Conservation (phyloP, 2,329 filamentous ascomycete genomes). For the Malbranchea cinnamomea region DNA sequence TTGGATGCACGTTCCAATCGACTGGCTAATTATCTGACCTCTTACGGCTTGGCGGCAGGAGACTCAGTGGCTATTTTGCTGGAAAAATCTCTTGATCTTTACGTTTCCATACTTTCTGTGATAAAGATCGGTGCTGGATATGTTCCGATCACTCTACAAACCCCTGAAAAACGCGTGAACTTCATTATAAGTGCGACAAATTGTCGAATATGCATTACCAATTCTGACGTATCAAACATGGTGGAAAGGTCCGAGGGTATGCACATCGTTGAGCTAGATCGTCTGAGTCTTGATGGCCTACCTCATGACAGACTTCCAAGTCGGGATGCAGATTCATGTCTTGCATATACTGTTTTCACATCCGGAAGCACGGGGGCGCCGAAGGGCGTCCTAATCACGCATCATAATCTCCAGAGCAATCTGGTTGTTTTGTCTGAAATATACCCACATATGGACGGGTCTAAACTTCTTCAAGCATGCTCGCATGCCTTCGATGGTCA, state of each 20-base stretch:
- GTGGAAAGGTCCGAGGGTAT: slow-evolving; percentile 1
- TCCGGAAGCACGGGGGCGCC: slow-evolving; percentile 69
- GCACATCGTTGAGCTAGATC: background rate
- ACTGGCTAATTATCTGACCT: slow-evolving; percentile 43
- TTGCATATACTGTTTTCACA: slow-evolving; percentile 70
- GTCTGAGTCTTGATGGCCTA: slow-evolving; percentile 5
- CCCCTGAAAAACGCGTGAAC: slow-evolving; percentile 45
- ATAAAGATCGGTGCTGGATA: slow-evolving; percentile 66
- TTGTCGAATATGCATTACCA: slow-evolving; percentile 33
- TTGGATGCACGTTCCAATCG: slow-evolving; percentile 51
- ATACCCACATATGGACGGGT: slow-evolving; percentile 43
- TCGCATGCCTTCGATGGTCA: slow-evolving; percentile 63
- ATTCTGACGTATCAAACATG: slow-evolving; percentile 5
- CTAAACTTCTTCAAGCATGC: slow-evolving; percentile 64
- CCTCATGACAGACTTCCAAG: background rate
- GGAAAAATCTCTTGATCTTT: slow-evolving; percentile 60
- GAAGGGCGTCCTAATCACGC: slow-evolving; percentile 66
- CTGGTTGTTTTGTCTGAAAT: slow-evolving; percentile 49
- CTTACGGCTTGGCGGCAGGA: slow-evolving; percentile 33
- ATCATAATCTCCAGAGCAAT: slow-evolving; percentile 62
- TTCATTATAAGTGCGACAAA: slow-evolving; percentile 49
- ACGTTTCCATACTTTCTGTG: slow-evolving; percentile 58
- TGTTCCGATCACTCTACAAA: slow-evolving; percentile 62
- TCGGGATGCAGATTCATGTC: slow-evolving; percentile 23
- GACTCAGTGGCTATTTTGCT: slow-evolving; percentile 58